Evolutionary conservation across 2,329 filamentous ascomycete genomes (phyloP), one percentile per base, ranked within the genome.

Genomic region (Tympanopsis confertula): DNA sequence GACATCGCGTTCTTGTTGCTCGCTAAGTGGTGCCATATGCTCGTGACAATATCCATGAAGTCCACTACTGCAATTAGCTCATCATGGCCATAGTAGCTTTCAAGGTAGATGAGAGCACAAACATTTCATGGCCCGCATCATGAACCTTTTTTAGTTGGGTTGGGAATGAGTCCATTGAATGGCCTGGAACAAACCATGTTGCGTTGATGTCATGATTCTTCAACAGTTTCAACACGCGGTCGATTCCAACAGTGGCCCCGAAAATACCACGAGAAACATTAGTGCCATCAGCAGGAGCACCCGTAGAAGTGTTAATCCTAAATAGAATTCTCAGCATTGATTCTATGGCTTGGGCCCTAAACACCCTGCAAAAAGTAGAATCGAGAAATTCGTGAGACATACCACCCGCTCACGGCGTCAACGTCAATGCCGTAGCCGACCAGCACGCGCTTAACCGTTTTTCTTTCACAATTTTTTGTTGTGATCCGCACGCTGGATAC

Each of bases 101-200:
- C 30, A 19, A 20, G 13, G 32, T 3, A 28, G n/a, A 10, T n/a
- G 35, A 15, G 12, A 5, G 13, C 17, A 24, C 38, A 15, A 39
- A 51, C 35, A 69, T 60, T 43, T 69, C 65, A 5, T 55, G 56
- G 10, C 65, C 64, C 7, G 56, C 59, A 13, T 59, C 57, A 5
- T 63, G 41, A 36, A 69, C 64, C 13, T 49, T 53, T 28, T 48
- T 45, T 4, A 59, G 58, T 20, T 65, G 54, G 5, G 50, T 44
- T 0, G 66, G 65, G 39, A 69, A 69, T 13, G 59, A 66, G 46
- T 71, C 66, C 35, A 64, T 54, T 0, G 56, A 61, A 47, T 70
- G 66, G 43, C 66, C 66, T 0, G 66, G 66, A 13, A 71, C 61
- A 42, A 65, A 68, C 66, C 65, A 70, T 5, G 66, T 68, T 13